Evolutionary conservation across 768 basidiomycete genomes (phyloP).

Genomic region (Auricularia cornea): DNA sequence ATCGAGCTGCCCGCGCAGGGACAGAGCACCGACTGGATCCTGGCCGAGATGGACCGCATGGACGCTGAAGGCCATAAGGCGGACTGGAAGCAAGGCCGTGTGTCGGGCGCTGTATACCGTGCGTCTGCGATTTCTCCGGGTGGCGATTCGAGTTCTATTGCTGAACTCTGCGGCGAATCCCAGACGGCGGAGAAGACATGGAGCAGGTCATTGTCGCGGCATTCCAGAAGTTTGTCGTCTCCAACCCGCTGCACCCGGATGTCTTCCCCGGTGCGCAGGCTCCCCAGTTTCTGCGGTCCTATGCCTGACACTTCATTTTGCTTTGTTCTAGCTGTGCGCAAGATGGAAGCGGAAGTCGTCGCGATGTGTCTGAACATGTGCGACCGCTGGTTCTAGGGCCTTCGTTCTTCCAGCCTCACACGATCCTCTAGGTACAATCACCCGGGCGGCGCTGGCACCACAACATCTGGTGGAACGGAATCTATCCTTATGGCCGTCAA

Average conservation of each 20-base stretch:
- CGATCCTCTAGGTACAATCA: constrained; percentile 47
- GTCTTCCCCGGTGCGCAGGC: constrained; percentile 57
- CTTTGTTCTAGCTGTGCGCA: constrained; percentile 49
- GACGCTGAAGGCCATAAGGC: constrained; percentile 45
- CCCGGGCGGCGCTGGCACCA: constrained; percentile 79
- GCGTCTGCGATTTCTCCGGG: constrained; percentile 16
- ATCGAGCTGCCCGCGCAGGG: constrained; percentile 59
- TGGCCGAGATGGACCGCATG: constrained; percentile 74
- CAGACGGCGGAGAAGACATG: constrained; percentile 79
- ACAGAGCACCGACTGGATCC: constrained; percentile 61
- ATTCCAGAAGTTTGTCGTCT: constrained; percentile 72
- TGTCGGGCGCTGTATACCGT: constrained; percentile 87
- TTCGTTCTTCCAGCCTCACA: neutral
- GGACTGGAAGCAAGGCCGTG: constrained; percentile 62
- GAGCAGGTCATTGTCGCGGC: constrained; percentile 72
- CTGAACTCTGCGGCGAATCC: neutral
- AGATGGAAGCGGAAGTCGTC: constrained; percentile 96
- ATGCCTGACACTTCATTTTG: neutral
- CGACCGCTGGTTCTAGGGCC: constrained; percentile 1
- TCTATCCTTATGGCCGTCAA: constrained; percentile 94
- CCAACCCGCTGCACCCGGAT: constrained; percentile 88
- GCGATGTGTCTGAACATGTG: constrained; percentile 71
- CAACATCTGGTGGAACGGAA: constrained; percentile 94
- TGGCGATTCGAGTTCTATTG: neutral
- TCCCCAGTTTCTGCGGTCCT: neutral